These are phyloP conservation scores for Fonsecaea erecta DNA, from an alignment of 2,329 filamentous ascomycete genomes.

Conservation along the genomic window DNA sequence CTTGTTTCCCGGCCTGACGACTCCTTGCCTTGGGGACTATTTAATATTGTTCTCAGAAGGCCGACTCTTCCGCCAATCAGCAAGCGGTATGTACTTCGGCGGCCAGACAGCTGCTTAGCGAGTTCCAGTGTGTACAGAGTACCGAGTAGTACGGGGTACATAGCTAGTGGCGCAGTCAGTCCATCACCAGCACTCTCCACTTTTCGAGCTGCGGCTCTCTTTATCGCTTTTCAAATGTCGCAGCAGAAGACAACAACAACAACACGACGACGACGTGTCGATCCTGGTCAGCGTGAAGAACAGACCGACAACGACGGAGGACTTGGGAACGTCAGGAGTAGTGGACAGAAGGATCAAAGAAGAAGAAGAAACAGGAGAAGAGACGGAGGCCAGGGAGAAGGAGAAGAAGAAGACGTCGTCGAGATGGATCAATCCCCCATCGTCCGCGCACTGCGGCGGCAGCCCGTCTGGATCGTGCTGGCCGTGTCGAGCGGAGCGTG, in stretches of 20 bases:
- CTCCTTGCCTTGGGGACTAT: no score
- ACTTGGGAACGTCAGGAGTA: no score
- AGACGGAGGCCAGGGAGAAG: background rate
- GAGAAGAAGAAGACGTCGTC: background rate
- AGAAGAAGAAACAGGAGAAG: background rate
- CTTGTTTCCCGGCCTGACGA: no score
- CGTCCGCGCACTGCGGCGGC: conserved; percentile 30
- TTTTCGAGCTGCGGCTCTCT: background rate
- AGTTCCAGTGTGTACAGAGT: no score
- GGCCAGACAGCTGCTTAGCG: no score
- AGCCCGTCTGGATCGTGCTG: conserved; percentile 56
- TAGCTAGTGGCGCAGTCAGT: background rate
- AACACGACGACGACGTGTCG: background rate
- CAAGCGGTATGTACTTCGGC: no score
- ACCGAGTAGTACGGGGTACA: background rate
- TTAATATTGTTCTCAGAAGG: no score
- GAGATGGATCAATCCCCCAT: conserved; percentile 19
- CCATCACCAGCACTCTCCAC: background rate
- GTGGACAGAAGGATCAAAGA: background rate
- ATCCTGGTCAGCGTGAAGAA: background rate
- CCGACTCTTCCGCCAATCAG: no score
- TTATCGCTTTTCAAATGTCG: background rate
- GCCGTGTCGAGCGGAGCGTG: conserved; percentile 66
- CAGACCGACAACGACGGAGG: no score
- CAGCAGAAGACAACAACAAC: no score